phyloP scores from a whole-genome alignment of 257 asterid species.

The Apocynum venetum region DNA sequence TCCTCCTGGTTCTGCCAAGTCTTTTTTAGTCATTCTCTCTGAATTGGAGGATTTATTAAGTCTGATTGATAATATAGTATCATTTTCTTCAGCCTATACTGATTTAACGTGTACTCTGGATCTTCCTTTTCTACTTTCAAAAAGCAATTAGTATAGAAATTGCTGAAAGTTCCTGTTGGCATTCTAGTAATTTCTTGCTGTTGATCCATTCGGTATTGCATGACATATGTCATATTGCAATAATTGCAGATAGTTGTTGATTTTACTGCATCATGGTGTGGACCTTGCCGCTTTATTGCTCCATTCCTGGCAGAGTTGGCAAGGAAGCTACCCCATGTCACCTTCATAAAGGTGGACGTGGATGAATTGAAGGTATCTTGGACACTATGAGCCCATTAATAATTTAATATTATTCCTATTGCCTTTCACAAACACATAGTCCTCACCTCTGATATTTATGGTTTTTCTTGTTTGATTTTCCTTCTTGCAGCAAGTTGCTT shows the following conservation, averaged over 20 bases:
- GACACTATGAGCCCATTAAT: neutral
- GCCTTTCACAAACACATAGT: neutral
- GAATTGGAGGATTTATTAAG: neutral
- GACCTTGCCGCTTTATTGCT: slow-evolving; percentile 84
- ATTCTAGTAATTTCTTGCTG: neutral
- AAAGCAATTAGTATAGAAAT: neutral
- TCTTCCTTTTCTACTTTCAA: neutral
- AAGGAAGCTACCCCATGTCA: slow-evolving; percentile 62
- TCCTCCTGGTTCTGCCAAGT: neutral
- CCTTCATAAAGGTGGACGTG: slow-evolving; percentile 83
- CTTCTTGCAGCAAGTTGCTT: slow-evolving; percentile 62
- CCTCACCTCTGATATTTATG: neutral
- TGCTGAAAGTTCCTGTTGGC: neutral
- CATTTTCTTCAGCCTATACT: neutral
- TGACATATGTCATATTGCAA: neutral
- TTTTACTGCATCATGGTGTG: slow-evolving; percentile 97
- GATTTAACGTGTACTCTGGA: neutral
- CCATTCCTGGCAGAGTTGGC: slow-evolving; percentile 86
- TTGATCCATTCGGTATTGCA: neutral
- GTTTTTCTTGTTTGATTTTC: neutral
- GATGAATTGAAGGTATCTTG: slow-evolving; percentile 67
- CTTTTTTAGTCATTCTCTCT: neutral
- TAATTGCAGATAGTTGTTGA: slow-evolving; percentile 71
- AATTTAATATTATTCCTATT: neutral
- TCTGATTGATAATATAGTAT: neutral